Conservation (phyloP, 2,329 filamentous ascomycete species). For the Monosporascus sp. region DNA sequence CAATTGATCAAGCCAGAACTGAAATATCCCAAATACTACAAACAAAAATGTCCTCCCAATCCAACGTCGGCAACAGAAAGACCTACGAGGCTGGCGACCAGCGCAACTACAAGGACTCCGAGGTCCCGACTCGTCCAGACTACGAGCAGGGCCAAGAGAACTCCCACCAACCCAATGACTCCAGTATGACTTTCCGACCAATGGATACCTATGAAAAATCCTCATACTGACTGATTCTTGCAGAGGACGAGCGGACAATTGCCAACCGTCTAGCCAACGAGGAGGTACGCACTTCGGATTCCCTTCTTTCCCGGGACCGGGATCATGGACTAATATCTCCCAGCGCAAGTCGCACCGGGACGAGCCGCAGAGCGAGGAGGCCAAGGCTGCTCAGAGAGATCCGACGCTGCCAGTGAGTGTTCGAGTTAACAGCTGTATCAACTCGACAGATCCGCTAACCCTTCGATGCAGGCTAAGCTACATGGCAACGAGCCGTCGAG, state of each 20-base stretch:
- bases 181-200: constrained; percentile 50
- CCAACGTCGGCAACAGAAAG: constrained; percentile 59
- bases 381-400: constrained; percentile 47
- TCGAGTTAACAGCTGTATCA: constrained; percentile 7
- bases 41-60: constrained; percentile 35
- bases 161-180: constrained; percentile 64
- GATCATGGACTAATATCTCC: constrained; percentile 1
- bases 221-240: constrained; percentile 11
- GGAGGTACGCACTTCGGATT: constrained; percentile 34
- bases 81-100: constrained; percentile 78
- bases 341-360: constrained; percentile 27
- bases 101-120: constrained; percentile 54
- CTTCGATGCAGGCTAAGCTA: constrained; percentile 43
- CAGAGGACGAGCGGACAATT: constrained; percentile 67
- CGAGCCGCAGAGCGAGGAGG: constrained; percentile 41
- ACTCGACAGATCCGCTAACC: not conserved
- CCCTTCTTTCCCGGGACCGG: constrained; percentile 4
- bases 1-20: too few relatives aligned
- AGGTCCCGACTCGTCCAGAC: constrained; percentile 45
- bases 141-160: constrained; percentile 69
- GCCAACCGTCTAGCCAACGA: constrained; percentile 66
- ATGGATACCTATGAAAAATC: not conserved
- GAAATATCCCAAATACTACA: not conserved
- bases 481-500: constrained; percentile 71
- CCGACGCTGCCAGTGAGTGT: constrained; percentile 51